These are phyloP conservation scores for Clavulina sp. DNA, from an alignment of 768 basidiomycete genomes.

Conservation along the genomic window DNA sequence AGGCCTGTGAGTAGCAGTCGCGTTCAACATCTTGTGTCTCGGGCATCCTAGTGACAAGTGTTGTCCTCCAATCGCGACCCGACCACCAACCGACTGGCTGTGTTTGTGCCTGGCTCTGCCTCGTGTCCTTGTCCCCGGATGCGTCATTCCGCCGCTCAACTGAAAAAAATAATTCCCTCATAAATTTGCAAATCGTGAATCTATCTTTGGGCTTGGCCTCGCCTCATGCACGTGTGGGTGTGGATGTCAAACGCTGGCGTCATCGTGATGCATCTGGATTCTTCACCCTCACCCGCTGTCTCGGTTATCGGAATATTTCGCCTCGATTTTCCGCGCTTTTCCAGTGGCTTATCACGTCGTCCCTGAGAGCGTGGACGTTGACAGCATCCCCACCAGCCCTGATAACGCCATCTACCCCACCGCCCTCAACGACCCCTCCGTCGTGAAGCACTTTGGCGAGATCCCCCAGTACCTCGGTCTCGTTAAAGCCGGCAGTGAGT, in stretches of 20 bases:
- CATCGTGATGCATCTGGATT: too few relatives aligned
- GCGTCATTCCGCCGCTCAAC: too few relatives aligned
- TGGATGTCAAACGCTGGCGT: too few relatives aligned
- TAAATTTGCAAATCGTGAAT: too few relatives aligned
- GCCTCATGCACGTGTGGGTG: too few relatives aligned
- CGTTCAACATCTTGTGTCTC: neutral
- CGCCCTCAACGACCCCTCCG: neutral
- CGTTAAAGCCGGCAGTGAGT: neutral
- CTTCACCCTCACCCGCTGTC: too few relatives aligned
- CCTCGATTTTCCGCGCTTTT: too few relatives aligned
- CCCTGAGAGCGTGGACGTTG: neutral
- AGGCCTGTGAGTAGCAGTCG: neutral
- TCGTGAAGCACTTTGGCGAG: neutral
- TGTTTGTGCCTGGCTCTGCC: too few relatives aligned
- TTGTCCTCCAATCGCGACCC: neutral
- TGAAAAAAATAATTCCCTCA: too few relatives aligned
- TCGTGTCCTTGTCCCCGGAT: too few relatives aligned
- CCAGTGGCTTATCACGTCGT: slow-evolving; percentile 1
- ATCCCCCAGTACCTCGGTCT: neutral
- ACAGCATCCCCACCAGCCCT: neutral
- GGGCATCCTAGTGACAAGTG: neutral
- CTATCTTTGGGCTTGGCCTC: too few relatives aligned
- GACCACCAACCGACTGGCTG: neutral
- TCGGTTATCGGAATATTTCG: too few relatives aligned
- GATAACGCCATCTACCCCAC: neutral